Percentiles rank a stretch among this genome's conserved stretches.
Evolutionary conservation across 1,139 yeast species (phyloP).

Genomic region (Taphrina deformans): DNA sequence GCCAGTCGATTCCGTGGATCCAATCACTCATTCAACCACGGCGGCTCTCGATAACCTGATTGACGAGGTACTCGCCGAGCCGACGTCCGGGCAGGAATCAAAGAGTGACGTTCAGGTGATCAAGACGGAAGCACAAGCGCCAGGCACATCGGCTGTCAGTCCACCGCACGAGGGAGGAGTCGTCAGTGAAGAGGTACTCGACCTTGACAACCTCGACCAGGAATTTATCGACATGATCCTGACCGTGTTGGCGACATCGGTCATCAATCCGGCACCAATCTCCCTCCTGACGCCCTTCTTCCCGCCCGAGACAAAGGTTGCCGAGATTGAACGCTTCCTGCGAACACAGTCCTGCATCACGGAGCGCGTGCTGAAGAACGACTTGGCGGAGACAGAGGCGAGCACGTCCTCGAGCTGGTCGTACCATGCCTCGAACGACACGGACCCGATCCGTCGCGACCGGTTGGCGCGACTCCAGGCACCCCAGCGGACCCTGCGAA

Average conservation of each 20-base stretch:
- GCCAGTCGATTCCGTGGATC: not conserved
- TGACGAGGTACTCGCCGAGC: not conserved
- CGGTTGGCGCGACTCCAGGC: slow-evolving; percentile 5
- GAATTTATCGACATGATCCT: slow-evolving; percentile 29
- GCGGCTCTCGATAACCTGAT: not conserved
- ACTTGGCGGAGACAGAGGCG: not conserved
- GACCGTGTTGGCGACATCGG: slow-evolving; percentile 18
- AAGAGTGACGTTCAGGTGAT: too few species aligned
- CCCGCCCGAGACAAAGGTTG: slow-evolving; percentile 4
- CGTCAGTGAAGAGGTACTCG: not conserved
- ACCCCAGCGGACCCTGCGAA: slow-evolving; percentile 5
- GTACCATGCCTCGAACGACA: slow-evolving; percentile 11
- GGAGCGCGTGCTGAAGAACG: slow-evolving; percentile 11
- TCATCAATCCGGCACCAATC: slow-evolving; percentile 18
- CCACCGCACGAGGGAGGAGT: not conserved
- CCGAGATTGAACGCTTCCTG: slow-evolving; percentile 6
- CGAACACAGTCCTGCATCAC: slow-evolving; percentile 15
- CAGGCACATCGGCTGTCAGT: too few species aligned
- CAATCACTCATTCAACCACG: not conserved
- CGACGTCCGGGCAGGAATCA: not conserved
- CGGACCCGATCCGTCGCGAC: not conserved
- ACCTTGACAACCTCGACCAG: not conserved
- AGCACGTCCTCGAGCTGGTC: slow-evolving; percentile 12
- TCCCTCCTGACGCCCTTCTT: slow-evolving; percentile 21
- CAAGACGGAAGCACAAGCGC: too few species aligned